These are phyloP conservation scores for Xylaria sp. DNA, from an alignment of 2,329 filamentous ascomycete genomes.

Conservation along the genomic window DNA sequence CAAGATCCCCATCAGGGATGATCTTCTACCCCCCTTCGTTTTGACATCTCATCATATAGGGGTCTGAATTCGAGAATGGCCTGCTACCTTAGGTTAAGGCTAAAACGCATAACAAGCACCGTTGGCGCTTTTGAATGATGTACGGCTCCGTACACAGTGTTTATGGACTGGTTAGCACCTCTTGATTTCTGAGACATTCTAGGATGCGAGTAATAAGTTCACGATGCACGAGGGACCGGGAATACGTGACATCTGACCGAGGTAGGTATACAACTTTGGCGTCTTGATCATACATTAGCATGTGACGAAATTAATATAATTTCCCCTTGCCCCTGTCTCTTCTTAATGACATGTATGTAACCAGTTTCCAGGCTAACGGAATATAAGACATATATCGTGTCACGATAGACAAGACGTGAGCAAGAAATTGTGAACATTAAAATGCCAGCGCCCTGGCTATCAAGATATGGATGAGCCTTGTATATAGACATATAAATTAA, in stretches of 20 bases:
- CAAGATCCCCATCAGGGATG: slow-evolving; percentile 1
- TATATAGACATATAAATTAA: neutral
- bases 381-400: neutral
- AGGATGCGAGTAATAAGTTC: neutral
- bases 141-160: neutral
- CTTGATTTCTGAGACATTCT: neutral
- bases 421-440: neutral
- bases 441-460: neutral
- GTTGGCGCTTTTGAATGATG: neutral
- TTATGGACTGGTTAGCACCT: neutral
- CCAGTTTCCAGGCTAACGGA: neutral
- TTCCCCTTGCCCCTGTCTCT: neutral
- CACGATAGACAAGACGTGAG: neutral
- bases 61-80: neutral
- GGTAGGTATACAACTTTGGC: neutral
- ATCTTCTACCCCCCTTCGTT: neutral
- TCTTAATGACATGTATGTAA: neutral
- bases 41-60: neutral
- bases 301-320: slow-evolving; percentile 4
- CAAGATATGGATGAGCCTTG: neutral
- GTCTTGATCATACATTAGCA: neutral
- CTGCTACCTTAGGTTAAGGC: neutral
- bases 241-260: slow-evolving; percentile 3
- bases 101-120: neutral
- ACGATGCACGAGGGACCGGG: neutral